Percentiles rank a stretch among this genome's conserved stretches.
Conservation (phyloP, 2,329 filamentous ascomycete genomes). For the Penicillium sp. region DNA sequence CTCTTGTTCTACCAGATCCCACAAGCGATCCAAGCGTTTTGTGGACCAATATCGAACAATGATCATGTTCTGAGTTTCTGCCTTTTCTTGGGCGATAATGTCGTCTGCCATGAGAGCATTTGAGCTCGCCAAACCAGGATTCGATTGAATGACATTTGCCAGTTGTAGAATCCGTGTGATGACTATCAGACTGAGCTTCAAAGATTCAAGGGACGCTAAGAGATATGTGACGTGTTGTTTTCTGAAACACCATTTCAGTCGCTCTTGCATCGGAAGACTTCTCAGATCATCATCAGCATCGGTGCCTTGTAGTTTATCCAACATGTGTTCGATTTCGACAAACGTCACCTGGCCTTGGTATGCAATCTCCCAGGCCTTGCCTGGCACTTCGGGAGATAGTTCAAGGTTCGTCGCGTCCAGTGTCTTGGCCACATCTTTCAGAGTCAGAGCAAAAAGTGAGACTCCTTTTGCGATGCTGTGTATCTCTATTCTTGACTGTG, state of each 20-base stretch:
- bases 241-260: slow-evolving; percentile 43
- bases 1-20: slow-evolving; percentile 38
- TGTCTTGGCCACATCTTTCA: slow-evolving; percentile 39
- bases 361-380: slow-evolving; percentile 40
- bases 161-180: slow-evolving; percentile 42
- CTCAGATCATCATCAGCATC: slow-evolving; percentile 26
- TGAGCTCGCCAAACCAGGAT: slow-evolving; percentile 16
- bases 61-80: slow-evolving; percentile 45
- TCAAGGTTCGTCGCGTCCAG: slow-evolving; percentile 33
- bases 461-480: slow-evolving; percentile 44
- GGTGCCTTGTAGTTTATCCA: slow-evolving; percentile 34
- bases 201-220: slow-evolving; percentile 41
- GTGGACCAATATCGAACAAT: slow-evolving; percentile 45
- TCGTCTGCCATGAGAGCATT: slow-evolving; percentile 25
- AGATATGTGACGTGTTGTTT: slow-evolving; percentile 44
- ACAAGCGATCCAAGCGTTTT: slow-evolving; percentile 38
- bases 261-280: slow-evolving; percentile 33
- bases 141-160: slow-evolving; percentile 33
- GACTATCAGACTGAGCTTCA: slow-evolving; percentile 43
- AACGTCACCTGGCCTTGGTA: slow-evolving; percentile 41
- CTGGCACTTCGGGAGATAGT: slow-evolving; percentile 33
- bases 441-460: slow-evolving; percentile 40
- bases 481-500: slow-evolving; percentile 40
- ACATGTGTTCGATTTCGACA: slow-evolving; percentile 44
- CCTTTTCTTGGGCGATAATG: slow-evolving; percentile 40